These are phyloP conservation scores for Xylariaceae sp. DNA, from an alignment of 2,329 filamentous ascomycete genomes.

Conservation along the genomic window DNA sequence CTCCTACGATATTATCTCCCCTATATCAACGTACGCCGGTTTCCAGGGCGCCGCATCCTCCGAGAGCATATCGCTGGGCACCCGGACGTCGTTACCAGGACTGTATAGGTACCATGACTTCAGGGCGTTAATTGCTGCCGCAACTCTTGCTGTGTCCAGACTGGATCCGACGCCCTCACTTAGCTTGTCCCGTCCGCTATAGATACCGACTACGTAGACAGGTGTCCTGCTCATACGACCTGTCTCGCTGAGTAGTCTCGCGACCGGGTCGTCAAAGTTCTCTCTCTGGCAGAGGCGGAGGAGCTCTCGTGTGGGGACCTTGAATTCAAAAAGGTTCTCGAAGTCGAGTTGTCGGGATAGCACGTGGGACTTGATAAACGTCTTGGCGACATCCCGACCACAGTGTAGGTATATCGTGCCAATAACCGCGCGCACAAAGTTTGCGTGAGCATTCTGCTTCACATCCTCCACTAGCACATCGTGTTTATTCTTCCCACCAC, in stretches of 20 bases:
- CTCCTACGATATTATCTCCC: constrained; percentile 56
- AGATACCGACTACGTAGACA: constrained; percentile 92
- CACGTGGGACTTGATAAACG: constrained; percentile 81
- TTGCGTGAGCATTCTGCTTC: constrained; percentile 53
- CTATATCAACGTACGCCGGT: constrained; percentile 65
- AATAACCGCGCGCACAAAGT: constrained; percentile 77
- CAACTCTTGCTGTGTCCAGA: constrained; percentile 70
- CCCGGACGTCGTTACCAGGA: constrained; percentile 59
- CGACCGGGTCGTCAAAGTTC: constrained; percentile 82
- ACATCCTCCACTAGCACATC: constrained; percentile 18
- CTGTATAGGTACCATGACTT: constrained; percentile 97
- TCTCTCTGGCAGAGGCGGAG: constrained; percentile 80
- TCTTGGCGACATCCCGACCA: constrained; percentile 72
- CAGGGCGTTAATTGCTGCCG: constrained; percentile 79
- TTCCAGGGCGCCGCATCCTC: constrained; percentile 60
- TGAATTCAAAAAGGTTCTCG: constrained; percentile 76
- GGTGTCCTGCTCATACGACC: constrained; percentile 79
- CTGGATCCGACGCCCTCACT: constrained; percentile 83
- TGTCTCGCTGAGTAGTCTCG: constrained; percentile 85
- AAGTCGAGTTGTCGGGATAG: constrained; percentile 75
- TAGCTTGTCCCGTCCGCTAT: constrained; percentile 83
- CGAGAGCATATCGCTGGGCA: constrained; percentile 67
- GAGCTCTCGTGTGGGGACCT: constrained; percentile 78
- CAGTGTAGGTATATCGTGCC: constrained; percentile 84
- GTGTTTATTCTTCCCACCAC: constrained; percentile 17